phyloP scores from a whole-genome alignment of 2,329 filamentous ascomycete genomes.

The Helotiales sp. region DNA sequence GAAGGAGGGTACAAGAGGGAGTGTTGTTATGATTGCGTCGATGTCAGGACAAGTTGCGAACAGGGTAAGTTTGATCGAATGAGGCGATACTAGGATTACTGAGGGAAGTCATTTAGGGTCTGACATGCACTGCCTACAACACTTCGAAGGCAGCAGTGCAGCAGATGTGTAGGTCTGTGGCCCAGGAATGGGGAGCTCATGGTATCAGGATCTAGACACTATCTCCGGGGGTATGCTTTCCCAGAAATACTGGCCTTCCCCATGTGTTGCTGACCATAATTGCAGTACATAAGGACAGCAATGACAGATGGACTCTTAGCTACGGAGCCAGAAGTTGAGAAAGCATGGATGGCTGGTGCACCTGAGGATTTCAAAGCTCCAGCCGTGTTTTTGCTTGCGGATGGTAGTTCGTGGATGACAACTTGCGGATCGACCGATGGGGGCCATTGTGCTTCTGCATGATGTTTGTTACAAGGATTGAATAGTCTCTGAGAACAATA shows the following conservation, averaged over 20 bases:
- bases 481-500: too few species aligned
- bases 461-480: background rate
- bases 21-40: constrained; percentile 51
- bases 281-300: constrained; percentile 54
- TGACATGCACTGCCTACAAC: constrained; percentile 68
- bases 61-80: constrained; percentile 3
- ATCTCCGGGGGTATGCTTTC: too few species aligned
- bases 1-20: constrained; percentile 49
- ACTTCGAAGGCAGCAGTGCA: constrained; percentile 65
- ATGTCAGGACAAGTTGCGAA: constrained; percentile 33
- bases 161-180: constrained; percentile 62
- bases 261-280: too few species aligned
- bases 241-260: too few species aligned
- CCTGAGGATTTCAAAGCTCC: constrained; percentile 73
- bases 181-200: constrained; percentile 65
- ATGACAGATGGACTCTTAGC: constrained; percentile 54
- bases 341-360: constrained; percentile 78
- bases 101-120: constrained; percentile 47
- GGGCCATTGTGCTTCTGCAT: constrained; percentile 50
- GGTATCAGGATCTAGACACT: constrained; percentile 69
- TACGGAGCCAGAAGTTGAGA: constrained; percentile 43
- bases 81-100: background rate
- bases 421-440: too few species aligned
- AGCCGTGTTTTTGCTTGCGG: constrained; percentile 63
- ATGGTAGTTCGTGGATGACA: constrained; percentile 51